These are phyloP conservation scores for Eimeria praecox DNA, from an alignment of 169 alveolate genomes.

Conservation along the genomic window DNA sequence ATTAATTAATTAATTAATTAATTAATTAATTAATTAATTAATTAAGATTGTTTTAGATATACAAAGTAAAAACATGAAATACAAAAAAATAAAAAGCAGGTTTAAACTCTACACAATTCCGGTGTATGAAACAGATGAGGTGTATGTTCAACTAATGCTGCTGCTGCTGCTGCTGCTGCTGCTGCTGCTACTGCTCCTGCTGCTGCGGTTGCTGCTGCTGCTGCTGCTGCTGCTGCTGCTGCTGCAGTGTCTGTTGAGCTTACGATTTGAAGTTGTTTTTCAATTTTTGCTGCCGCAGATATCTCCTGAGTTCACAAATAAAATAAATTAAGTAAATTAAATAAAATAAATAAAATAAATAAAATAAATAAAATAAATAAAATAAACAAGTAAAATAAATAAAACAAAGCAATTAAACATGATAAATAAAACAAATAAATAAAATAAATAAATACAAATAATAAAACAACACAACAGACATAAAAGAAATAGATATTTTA, in stretches of 20 bases:
- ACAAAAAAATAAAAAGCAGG: background rate
- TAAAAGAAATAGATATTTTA: background rate
- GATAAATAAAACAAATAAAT: background rate
- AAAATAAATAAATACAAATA: too few relatives aligned
- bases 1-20: too few relatives aligned
- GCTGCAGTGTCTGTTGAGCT: background rate
- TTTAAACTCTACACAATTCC: background rate
- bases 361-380: too few relatives aligned
- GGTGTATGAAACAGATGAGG: background rate
- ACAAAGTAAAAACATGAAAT: background rate
- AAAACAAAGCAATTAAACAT: too few relatives aligned
- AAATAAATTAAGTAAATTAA: too few relatives aligned
- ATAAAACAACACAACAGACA: background rate
- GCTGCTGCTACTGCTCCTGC: background rate
- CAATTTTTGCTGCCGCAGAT: background rate
- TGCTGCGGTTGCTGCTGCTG: background rate
- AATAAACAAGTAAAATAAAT: too few relatives aligned
- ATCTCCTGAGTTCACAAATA: background rate
- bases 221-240: slow-evolving; percentile 10
- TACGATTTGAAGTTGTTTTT: too few relatives aligned
- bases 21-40: too few relatives aligned
- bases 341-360: too few relatives aligned
- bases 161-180: slow-evolving; percentile 10
- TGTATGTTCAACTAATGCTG: background rate
- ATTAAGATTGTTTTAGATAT: background rate